phyloP scores from a whole-genome alignment of 2,329 filamentous ascomycete genomes.

The Colletotrichum cuscutae region DNA sequence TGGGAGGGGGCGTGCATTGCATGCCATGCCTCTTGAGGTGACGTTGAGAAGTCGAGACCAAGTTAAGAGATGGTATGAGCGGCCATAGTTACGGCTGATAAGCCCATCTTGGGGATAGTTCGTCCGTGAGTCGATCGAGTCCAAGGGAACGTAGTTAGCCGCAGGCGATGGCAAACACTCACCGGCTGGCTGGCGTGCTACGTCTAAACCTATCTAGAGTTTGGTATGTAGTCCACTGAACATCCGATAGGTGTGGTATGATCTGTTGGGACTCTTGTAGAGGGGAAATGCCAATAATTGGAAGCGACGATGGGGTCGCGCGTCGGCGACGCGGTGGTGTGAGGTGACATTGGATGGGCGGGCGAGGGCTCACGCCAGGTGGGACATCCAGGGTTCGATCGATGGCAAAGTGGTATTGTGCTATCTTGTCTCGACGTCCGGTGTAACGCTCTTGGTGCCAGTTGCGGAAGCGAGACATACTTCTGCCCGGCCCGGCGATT shows the following conservation, averaged over 20 bases:
- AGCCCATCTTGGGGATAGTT: constrained; percentile 3
- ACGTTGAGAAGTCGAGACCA: constrained; percentile 6
- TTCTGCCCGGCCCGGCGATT: background rate
- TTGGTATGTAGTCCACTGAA: background rate
- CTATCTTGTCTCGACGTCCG: background rate
- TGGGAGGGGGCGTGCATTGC: background rate
- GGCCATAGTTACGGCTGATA: background rate
- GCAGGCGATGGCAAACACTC: background rate
- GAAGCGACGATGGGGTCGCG: background rate
- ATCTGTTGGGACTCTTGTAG: background rate
- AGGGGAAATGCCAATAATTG: background rate
- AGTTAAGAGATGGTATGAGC: background rate
- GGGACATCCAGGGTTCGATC: background rate
- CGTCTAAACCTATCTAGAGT: background rate
- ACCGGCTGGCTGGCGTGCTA: background rate
- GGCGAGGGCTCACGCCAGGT: background rate
- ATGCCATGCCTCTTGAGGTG: background rate
- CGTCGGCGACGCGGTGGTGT: constrained; percentile 12
- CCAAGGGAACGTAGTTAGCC: background rate
- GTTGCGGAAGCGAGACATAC: background rate
- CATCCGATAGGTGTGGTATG: background rate
- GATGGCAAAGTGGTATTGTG: background rate
- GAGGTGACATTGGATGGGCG: constrained; percentile 1
- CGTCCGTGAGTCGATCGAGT: background rate
- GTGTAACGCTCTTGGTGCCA: background rate